Evolutionary conservation across 106 monocot species (phyloP).

Genomic region (Ottelia alismoides): DNA sequence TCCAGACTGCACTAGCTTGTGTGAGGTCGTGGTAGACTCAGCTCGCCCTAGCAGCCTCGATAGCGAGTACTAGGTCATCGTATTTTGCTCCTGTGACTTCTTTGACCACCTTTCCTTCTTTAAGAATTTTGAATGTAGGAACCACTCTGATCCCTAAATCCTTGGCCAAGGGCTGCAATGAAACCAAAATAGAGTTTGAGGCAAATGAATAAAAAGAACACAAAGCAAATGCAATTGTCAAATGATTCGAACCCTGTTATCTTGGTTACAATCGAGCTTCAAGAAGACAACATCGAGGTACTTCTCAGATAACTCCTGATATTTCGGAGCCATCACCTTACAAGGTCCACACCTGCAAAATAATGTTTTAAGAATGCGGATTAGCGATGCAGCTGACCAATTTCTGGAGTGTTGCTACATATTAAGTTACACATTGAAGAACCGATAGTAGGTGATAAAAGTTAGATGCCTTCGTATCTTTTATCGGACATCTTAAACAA

Average conservation of each 20-base stretch:
- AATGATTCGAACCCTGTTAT: conserved; percentile 37
- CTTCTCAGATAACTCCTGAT: conserved; percentile 41
- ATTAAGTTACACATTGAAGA: too few species aligned
- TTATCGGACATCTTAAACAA: too few species aligned
- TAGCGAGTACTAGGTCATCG: conserved; percentile 46
- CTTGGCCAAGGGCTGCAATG: conserved; percentile 49
- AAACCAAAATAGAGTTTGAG: background rate
- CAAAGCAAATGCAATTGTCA: too few species aligned
- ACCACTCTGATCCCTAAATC: conserved; percentile 64
- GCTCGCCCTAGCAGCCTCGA: conserved; percentile 40
- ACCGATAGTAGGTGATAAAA: too few species aligned
- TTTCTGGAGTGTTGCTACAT: too few species aligned
- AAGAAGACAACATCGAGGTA: conserved; percentile 60
- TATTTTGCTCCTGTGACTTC: conserved; percentile 74
- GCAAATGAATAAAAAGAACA: too few species aligned
- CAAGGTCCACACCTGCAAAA: conserved; percentile 70
- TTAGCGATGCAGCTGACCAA: too few species aligned
- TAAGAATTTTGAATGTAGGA: conserved; percentile 78
- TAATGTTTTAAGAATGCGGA: too few species aligned
- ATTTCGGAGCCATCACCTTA: conserved; percentile 68
- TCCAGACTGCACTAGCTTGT: too few species aligned
- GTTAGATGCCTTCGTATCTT: too few species aligned
- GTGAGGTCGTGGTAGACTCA: conserved; percentile 7
- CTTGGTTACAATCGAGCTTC: conserved; percentile 79
- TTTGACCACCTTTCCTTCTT: conserved; percentile 46